Evolutionary conservation across 2,329 filamentous ascomycete species (phyloP).

Genomic region (Sordariomycetes sp.): DNA sequence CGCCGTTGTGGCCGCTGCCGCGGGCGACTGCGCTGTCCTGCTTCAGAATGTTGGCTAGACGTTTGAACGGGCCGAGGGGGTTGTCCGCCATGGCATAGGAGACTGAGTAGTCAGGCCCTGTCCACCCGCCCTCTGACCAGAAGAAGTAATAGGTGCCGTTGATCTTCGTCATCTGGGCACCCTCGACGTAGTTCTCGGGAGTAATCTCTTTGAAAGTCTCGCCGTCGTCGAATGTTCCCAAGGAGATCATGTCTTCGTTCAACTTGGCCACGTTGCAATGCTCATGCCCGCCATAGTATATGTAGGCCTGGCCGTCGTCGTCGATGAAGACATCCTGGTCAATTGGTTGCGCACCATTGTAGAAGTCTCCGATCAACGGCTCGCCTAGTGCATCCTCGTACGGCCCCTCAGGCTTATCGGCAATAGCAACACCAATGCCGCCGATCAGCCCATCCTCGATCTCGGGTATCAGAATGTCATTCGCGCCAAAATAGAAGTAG

Average conservation of each 20-base stretch:
- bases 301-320: constrained; percentile 30
- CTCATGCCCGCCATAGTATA: constrained; percentile 29
- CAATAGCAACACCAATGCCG: constrained; percentile 25
- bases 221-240: constrained; percentile 30
- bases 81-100: constrained; percentile 31
- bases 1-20: constrained; percentile 32
- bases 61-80: constrained; percentile 29
- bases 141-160: constrained; percentile 35
- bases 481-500: constrained; percentile 41
- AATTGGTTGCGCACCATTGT: constrained; percentile 36
- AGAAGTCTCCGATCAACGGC: constrained; percentile 24
- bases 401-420: constrained; percentile 22
- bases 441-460: constrained; percentile 20
- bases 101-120: constrained; percentile 34
- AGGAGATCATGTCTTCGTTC: constrained; percentile 29
- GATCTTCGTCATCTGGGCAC: constrained; percentile 33
- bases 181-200: constrained; percentile 25
- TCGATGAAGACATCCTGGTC: constrained; percentile 30
- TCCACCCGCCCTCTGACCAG: constrained; percentile 38
- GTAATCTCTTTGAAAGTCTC: constrained; percentile 33
- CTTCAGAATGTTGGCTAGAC: constrained; percentile 27
- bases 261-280: constrained; percentile 30
- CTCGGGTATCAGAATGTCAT: constrained; percentile 27
- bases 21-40: constrained; percentile 30
- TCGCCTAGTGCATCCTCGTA: constrained; percentile 22